phyloP scores from a whole-genome alignment of 352 stramenopile species.

The Pythium folliculosum region DNA sequence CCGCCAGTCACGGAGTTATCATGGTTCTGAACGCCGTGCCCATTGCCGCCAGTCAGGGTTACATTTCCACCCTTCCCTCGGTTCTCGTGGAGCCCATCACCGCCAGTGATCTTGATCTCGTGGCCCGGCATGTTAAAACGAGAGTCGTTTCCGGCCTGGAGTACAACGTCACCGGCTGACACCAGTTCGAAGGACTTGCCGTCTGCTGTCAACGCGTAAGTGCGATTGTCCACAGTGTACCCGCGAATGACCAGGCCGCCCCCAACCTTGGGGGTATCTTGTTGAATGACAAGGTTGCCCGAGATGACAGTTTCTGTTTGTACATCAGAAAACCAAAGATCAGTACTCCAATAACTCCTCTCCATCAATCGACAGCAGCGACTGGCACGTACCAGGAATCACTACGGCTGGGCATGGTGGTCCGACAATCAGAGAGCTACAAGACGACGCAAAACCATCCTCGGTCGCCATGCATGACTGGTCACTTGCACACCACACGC shows the following conservation, averaged over 20 bases:
- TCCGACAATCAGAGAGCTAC: constrained; percentile 83
- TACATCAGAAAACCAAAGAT: not conserved
- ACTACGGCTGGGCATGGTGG: constrained; percentile 79
- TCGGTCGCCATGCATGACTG: constrained; percentile 82
- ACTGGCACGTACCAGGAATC: constrained; percentile 53
- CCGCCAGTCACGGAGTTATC: constrained; percentile 82
- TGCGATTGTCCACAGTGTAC: constrained; percentile 32
- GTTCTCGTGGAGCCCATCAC: constrained; percentile 74
- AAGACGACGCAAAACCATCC: constrained; percentile 81
- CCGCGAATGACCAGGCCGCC: constrained; percentile 42
- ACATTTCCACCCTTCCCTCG: constrained; percentile 78
- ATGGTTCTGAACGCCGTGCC: constrained; percentile 61
- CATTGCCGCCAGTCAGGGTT: constrained; percentile 67
- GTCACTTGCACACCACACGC: constrained; percentile 90
- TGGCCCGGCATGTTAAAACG: constrained; percentile 68
- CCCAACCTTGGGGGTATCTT: constrained; percentile 46
- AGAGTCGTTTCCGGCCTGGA: constrained; percentile 68
- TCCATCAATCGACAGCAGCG: constrained; percentile 4
- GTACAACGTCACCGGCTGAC: constrained; percentile 50
- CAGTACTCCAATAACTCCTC: not conserved
- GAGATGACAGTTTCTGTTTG: constrained; percentile 51
- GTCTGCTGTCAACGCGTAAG: constrained; percentile 52
- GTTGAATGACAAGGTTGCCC: constrained; percentile 54
- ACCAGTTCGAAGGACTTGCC: constrained; percentile 36
- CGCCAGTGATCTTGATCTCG: constrained; percentile 56